Evolutionary conservation across 106 monocot genomes (phyloP).

Genomic region (Iris macrosiphon): DNA sequence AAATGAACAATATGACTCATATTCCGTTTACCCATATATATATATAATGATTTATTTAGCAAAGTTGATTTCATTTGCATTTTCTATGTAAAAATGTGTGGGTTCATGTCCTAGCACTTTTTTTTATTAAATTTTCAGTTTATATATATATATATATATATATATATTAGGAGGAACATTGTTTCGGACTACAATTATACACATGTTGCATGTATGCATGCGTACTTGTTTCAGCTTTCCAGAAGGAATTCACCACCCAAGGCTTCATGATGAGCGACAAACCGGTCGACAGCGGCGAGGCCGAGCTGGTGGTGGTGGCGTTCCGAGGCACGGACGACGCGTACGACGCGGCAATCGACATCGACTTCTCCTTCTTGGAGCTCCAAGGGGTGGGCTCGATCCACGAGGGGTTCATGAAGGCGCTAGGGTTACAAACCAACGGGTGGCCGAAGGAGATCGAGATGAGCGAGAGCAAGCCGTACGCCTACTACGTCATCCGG

Average conservation of each 20-base stretch:
- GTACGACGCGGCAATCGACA: conserved; percentile 57
- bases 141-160: no score
- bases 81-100: no score
- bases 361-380: conserved; percentile 82
- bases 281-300: conserved; percentile 15
- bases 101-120: no score
- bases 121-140: no score
- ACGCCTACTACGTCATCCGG: conserved; percentile 62
- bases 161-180: no score
- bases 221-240: conserved; percentile 53
- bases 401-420: conserved; percentile 90
- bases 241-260: conserved; percentile 40
- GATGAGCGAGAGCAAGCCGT: not conserved
- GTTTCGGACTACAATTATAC: no score
- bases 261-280: conserved; percentile 67
- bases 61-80: no score
- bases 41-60: no score
- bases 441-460: conserved; percentile 36
- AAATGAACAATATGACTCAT: no score
- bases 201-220: no score
- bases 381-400: conserved; percentile 55
- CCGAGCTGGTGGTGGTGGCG: conserved; percentile 48
- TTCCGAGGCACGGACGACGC: conserved; percentile 73
- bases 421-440: conserved; percentile 49
- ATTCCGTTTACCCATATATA: no score